Base-by-base conservation (phyloP, 2,329 filamentous ascomycete genomes). In the Epicoccum nigrum region DNA sequence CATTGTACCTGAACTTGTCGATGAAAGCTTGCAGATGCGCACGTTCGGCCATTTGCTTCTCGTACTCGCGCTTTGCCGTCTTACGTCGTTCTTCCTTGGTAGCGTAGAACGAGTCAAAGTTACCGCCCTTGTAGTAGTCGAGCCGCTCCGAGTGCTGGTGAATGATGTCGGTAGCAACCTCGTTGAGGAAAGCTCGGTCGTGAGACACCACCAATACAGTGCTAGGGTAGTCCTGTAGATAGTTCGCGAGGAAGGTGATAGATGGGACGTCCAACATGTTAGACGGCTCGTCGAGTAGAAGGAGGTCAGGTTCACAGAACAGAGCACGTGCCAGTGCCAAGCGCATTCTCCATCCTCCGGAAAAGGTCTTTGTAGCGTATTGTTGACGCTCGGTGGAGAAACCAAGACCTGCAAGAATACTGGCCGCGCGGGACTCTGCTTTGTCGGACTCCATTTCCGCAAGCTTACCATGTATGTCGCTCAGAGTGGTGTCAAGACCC, bases 251-350 rank as follows among this genome's bases (percentile, higher is more conserved):
- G 84, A 97, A 99, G 49, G 94, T 95, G 70, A 99, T 97, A 19
- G 94, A 97, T n/a, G 94, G 94, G 51, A 99, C 94, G 77, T 97
- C 94, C 90, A 99, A 92, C 93, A 97, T 97, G 86, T 97, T 97
- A 48, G 93, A 97, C 78, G 94, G 94, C 86, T 99, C 94, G 80
- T 99, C 94, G 64, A 99, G 91, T 73, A 99, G 83, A 53, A 99
- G 79, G 44, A 99, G 81, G 76, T 99, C 94, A 34, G 94, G 94
- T 74, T 99, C 94, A 78, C 94, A 99, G 81, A 99, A 99, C 28
- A 99, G 84, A 12, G 94, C 94, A 82, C 94, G 83, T 11, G 94
- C 94, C 56, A 99, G 83, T 12, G 94, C 94, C 68, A 99, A 79
- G 80, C 94, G 88, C 94, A 99, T 99, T 76, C 94, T 87, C 94